Evolutionary conservation across 495 filamentous ascomycete species (phyloP).

Genomic region (Haplographium delicatum): DNA sequence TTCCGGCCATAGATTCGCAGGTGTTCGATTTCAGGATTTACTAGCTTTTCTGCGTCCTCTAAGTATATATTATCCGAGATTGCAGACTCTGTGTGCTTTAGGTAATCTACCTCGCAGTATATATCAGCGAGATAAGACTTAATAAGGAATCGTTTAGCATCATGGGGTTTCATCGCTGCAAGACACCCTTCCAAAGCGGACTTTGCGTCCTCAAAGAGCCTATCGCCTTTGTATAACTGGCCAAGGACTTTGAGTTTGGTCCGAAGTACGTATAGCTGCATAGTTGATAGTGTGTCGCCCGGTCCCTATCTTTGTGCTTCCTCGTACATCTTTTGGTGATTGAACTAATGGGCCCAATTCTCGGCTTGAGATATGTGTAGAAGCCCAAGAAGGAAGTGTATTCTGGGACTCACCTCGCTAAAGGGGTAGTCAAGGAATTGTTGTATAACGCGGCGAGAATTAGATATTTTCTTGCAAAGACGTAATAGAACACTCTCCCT

Average conservation of each 20-base stretch:
- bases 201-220: not conserved
- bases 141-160: not conserved
- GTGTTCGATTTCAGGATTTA: conserved; percentile 1
- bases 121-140: not conserved
- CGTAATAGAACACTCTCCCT: conserved; percentile 6
- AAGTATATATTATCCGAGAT: not conserved
- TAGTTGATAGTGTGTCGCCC: not conserved
- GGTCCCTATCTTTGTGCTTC: conserved; percentile 6
- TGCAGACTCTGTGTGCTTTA: not conserved
- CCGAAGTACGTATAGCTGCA: conserved; percentile 5
- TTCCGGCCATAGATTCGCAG: not conserved
- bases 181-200: not conserved
- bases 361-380: conserved; percentile 6
- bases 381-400: not conserved
- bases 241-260: conserved; percentile 5
- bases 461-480: conserved; percentile 6
- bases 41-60: not conserved
- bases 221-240: not conserved
- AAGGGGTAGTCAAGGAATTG: conserved; percentile 2
- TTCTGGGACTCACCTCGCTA: not conserved
- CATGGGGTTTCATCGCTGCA: not conserved
- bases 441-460: conserved; percentile 1
- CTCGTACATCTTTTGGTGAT: conserved; percentile 1
- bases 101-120: not conserved
- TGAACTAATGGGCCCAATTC: conserved; percentile 5